Conservation (phyloP, 2,329 filamentous ascomycete species). For the Fusarium tupiense region DNA sequence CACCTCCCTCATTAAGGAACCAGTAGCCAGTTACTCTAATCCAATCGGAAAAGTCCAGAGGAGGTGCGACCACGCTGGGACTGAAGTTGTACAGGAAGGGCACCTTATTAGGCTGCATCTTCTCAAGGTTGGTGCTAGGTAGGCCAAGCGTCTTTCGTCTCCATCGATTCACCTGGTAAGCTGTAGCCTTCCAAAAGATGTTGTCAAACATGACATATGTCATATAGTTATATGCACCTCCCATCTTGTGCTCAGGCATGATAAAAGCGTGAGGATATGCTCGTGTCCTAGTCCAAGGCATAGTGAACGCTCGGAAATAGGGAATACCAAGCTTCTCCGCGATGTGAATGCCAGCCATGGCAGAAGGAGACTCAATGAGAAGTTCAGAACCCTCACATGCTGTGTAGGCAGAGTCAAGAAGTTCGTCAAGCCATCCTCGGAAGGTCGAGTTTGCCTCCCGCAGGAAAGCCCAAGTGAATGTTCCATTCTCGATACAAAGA, state of each 20-base stretch:
- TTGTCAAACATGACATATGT: conserved; percentile 97
- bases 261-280: conserved; percentile 98
- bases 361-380: conserved; percentile 92
- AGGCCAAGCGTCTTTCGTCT: conserved; percentile 82
- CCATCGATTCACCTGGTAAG: conserved; percentile 93
- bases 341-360: conserved; percentile 98
- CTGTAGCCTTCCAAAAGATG: conserved; percentile 94
- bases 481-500: conserved; percentile 95
- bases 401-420: conserved; percentile 82
- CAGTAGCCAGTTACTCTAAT: conserved; percentile 97
- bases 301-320: conserved; percentile 97
- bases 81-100: conserved; percentile 99
- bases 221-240: conserved; percentile 93
- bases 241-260: conserved; percentile 92
- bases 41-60: conserved; percentile 97
- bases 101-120: conserved; percentile 96
- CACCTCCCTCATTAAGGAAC: conserved; percentile 84
- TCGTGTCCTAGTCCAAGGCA: conserved; percentile 97
- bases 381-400: conserved; percentile 90
- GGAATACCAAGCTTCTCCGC: conserved; percentile 92
- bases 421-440: conserved; percentile 92
- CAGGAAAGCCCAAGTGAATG: conserved; percentile 93
- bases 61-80: conserved; percentile 90
- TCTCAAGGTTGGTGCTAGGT: conserved; percentile 83
- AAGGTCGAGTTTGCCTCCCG: conserved; percentile 88